Conservation (phyloP, 805 yeast genomes). For the Brettanomyces nanus region DNA sequence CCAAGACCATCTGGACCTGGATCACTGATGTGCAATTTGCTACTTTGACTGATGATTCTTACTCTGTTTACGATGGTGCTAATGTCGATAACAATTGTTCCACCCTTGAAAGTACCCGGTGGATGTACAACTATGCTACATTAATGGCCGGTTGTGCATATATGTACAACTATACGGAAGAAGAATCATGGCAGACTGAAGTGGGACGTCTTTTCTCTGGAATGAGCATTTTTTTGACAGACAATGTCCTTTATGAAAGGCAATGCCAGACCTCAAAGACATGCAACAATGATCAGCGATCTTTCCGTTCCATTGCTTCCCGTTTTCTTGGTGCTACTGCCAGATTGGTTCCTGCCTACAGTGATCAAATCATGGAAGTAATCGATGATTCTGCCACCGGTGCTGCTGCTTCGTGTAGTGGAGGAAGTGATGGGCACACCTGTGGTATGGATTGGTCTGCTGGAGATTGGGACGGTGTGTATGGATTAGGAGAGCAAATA, state of each 20-base stretch:
- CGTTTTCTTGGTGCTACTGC: constrained; percentile 56
- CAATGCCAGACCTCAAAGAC: constrained; percentile 44
- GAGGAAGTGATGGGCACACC: constrained; percentile 81
- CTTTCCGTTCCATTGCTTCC: constrained; percentile 64
- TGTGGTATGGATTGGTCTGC: constrained; percentile 71
- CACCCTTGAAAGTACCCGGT: constrained; percentile 40
- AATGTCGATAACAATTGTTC: constrained; percentile 37
- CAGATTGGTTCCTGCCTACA: constrained; percentile 41
- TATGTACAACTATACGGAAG: constrained; percentile 54
- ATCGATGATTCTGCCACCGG: constrained; percentile 44
- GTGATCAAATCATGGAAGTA: constrained; percentile 29
- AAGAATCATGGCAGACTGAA: constrained; percentile 33
- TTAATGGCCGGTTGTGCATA: constrained; percentile 63
- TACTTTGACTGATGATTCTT: constrained; percentile 21
- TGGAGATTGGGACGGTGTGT: constrained; percentile 53
- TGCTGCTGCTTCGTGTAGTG: constrained; percentile 73
- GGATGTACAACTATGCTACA: constrained; percentile 69
- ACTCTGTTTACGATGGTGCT: constrained; percentile 52
- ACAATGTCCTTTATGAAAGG: constrained; percentile 46
- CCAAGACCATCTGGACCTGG: constrained; percentile 75
- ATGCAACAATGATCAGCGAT: constrained; percentile 71
- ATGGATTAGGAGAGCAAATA: constrained; percentile 83
- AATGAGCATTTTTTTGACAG: constrained; percentile 37
- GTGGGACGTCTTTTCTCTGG: constrained; percentile 31
- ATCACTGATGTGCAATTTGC: constrained; percentile 18